Evolutionary conservation across 163 green algal species (phyloP), one percentile per base, ranked within the genome.

Genomic region (Scenedesmus sp.): DNA sequence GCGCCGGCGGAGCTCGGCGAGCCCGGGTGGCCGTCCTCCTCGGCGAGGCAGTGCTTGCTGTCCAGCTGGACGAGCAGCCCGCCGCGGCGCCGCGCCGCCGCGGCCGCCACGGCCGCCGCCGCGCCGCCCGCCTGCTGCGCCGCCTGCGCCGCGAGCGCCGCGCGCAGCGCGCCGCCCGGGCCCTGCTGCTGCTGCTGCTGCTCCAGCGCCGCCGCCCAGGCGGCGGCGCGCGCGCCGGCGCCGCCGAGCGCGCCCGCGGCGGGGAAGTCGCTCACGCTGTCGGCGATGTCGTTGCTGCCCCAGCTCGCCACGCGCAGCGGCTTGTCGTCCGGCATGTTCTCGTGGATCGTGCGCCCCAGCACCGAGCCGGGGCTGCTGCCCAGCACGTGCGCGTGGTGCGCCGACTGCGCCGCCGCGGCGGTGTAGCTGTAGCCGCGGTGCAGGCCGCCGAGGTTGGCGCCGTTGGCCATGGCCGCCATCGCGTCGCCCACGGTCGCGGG

Each of bases 211-310:
- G 45, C 26, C 6, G 64, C 64, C 7, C 39, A 24, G 39, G 42
- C 64, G 20, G n/a, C 29, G 18, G n/a, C 65, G 14, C 44, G 42
- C 24, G 47, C 47, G 65, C 65, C n/a, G 65, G 24, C 34, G 48
- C 65, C 65, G 54, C 28, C 39, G 4, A 48, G 18, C 24, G 28
- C 28, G 50, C 47, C 22, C 22, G 29, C 33, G 4, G 70, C 34
- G 34, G 73, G 73, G 20, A 82, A 82, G 75, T 82, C 75, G 39
- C 53, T 51, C 15, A 82, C 75, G n/a, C 31, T 62, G 54, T 82
- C 75, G 2, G 63, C 75, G 18, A 82, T 70, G 54, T 70, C 63
- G 34, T 74, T 74, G 28, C 60, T 66, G 26, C 47, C 73, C 73
- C 73, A 81, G 29, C 60, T 74, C 6, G 60, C 36, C 5, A 74